Evolutionary conservation across 192 early-diverging fungal species (phyloP).

Genomic region (Dispira simplex): DNA sequence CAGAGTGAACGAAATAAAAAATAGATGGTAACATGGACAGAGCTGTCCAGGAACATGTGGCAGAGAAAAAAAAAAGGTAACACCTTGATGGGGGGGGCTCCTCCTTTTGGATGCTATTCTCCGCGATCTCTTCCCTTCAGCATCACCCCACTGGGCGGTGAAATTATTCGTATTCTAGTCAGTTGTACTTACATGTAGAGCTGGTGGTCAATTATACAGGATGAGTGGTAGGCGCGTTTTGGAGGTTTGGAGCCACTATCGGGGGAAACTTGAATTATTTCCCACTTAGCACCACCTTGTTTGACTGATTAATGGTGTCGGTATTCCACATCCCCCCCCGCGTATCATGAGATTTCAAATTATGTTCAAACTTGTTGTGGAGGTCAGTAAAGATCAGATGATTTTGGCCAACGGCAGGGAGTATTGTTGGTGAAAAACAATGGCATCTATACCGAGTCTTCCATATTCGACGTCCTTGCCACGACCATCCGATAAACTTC

Average conservation of each 20-base stretch:
- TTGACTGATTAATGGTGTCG: neutral
- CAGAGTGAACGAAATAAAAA: neutral
- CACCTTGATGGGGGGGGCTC: neutral
- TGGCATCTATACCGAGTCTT: neutral
- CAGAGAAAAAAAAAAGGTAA: neutral
- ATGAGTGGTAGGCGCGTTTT: conserved; percentile 9
- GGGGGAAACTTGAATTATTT: neutral
- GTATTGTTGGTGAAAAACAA: too few relatives aligned
- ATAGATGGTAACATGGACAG: neutral
- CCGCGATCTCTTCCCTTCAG: neutral
- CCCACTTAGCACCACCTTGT: conserved; percentile 3
- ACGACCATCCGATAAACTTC: neutral
- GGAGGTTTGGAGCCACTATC: neutral
- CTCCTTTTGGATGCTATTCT: too few relatives aligned
- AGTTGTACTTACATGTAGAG: conserved; percentile 5
- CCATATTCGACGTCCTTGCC: neutral
- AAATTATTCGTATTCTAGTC: neutral
- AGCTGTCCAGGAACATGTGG: too few relatives aligned
- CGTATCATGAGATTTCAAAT: neutral
- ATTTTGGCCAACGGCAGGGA: neutral
- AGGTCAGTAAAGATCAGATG: neutral
- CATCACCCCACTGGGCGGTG: neutral
- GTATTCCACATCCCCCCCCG: neutral
- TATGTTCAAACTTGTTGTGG: neutral
- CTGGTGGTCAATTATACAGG: neutral